Conservation (phyloP, 1,139 yeast genomes). For the Petasospora fabianii region DNA sequence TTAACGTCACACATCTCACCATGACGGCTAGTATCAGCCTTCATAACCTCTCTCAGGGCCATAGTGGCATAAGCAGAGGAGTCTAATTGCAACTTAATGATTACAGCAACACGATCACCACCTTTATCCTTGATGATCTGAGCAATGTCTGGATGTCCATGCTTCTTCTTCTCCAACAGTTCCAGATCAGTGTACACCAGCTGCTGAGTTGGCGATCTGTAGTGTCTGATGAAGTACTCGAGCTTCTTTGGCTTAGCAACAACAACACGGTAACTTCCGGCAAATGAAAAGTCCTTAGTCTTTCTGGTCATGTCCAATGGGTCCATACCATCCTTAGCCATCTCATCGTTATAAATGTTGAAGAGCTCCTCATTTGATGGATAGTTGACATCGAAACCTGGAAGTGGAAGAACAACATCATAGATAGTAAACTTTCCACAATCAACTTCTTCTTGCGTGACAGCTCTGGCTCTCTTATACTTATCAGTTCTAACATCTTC, state of each 20-base stretch:
- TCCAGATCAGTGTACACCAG: constrained; percentile 83
- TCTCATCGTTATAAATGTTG: constrained; percentile 63
- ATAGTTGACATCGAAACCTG: constrained; percentile 85
- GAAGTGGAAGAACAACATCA: constrained; percentile 89
- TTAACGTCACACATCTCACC: constrained; percentile 45
- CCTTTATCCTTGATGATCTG: constrained; percentile 38
- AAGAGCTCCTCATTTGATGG: constrained; percentile 65
- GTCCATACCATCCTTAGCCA: constrained; percentile 80
- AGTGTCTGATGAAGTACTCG: constrained; percentile 61
- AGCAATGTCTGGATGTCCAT: constrained; percentile 30
- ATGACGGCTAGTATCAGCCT: constrained; percentile 70
- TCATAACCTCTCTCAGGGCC: constrained; percentile 93
- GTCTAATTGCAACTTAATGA: constrained; percentile 74
- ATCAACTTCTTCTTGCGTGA: constrained; percentile 61
- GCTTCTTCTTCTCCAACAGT: constrained; percentile 44
- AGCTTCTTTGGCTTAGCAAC: constrained; percentile 63
- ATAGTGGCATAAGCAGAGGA: constrained; percentile 95
- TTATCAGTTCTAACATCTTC: constrained; percentile 54
- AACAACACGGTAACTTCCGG: constrained; percentile 86
- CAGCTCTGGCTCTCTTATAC: constrained; percentile 34
- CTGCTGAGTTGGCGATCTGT: constrained; percentile 61
- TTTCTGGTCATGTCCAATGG: constrained; percentile 82
- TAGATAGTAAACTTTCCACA: constrained; percentile 59
- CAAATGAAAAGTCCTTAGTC: constrained; percentile 82
- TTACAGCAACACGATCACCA: constrained; percentile 63